Evolutionary conservation across 257 asterid genomes (phyloP).

Genomic region (Rubia yunnanensis): DNA sequence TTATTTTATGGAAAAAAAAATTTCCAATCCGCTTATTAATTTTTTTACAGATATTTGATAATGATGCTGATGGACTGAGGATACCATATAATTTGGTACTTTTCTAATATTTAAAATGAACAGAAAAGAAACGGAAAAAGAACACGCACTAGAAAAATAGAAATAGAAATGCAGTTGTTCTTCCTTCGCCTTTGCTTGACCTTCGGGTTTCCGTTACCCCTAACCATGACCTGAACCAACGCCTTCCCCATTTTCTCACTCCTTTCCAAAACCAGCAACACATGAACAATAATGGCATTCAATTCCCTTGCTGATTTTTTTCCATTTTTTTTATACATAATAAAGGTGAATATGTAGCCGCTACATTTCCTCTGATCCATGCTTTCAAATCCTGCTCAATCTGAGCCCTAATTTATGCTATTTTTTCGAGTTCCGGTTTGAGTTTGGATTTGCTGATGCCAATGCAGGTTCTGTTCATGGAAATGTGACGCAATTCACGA

Average conservation of each 20-base stretch:
- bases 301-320: not conserved
- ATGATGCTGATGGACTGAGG: no score
- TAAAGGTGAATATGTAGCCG: not conserved
- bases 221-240: constrained; percentile 8
- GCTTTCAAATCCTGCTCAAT: constrained; percentile 1
- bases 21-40: no score
- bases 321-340: not conserved
- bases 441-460: constrained; percentile 6
- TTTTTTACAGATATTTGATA: no score
- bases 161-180: not conserved
- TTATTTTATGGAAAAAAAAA: no score
- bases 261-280: not conserved
- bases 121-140: not conserved
- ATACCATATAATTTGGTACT: no score
- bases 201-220: constrained; percentile 35
- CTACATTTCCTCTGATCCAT: constrained; percentile 27
- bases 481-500: constrained; percentile 17
- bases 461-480: constrained; percentile 40
- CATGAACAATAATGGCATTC: not conserved
- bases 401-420: constrained; percentile 2
- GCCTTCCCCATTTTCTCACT: not conserved
- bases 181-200: constrained; percentile 30
- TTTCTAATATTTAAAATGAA: not conserved
- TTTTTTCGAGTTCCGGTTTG: no score
- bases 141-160: not conserved